A percentile compares a stretch with the other conserved stretches of the same genome.
phyloP scores from a whole-genome alignment of 2,329 filamentous ascomycete species.

The Periconia macrospinosa region DNA sequence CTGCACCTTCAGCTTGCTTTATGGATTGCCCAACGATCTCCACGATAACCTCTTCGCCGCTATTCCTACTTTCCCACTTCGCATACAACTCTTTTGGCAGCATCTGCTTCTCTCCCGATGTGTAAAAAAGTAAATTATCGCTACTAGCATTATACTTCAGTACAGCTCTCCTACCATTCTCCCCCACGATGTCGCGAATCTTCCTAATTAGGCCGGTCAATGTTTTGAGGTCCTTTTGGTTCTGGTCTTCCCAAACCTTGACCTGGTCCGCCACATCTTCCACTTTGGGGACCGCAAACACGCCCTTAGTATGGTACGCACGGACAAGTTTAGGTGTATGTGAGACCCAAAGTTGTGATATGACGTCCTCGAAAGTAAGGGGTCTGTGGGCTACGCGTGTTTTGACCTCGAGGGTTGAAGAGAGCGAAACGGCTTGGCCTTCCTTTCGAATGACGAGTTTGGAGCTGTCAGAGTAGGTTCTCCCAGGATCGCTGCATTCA shows the following conservation, averaged over 20 bases:
- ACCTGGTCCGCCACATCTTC: constrained; percentile 15
- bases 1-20: too few relatives aligned
- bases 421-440: constrained; percentile 22
- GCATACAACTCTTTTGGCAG: constrained; percentile 18
- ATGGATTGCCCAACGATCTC: too few relatives aligned
- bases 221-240: not conserved
- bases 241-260: constrained; percentile 16
- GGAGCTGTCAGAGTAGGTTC: too few relatives aligned
- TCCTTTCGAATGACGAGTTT: constrained; percentile 29
- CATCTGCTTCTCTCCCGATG: constrained; percentile 5
- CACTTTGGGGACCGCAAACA: constrained; percentile 28
- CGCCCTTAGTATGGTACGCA: constrained; percentile 45
- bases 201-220: constrained; percentile 13
- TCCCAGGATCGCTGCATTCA: constrained; percentile 1
- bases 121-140: constrained; percentile 8
- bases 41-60: too few relatives aligned
- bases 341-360: constrained; percentile 50
- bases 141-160: constrained; percentile 12
- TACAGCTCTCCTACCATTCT: constrained; percentile 11
- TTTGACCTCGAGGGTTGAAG: constrained; percentile 51
- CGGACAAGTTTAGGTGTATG: constrained; percentile 53
- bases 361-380: constrained; percentile 40
- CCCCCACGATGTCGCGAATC: constrained; percentile 11
- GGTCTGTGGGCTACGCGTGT: constrained; percentile 41
- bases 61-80: constrained; percentile 36